These are phyloP conservation scores for Teunomyces barrocoloradensis DNA, from an alignment of 805 yeast genomes.

Conservation along the genomic window DNA sequence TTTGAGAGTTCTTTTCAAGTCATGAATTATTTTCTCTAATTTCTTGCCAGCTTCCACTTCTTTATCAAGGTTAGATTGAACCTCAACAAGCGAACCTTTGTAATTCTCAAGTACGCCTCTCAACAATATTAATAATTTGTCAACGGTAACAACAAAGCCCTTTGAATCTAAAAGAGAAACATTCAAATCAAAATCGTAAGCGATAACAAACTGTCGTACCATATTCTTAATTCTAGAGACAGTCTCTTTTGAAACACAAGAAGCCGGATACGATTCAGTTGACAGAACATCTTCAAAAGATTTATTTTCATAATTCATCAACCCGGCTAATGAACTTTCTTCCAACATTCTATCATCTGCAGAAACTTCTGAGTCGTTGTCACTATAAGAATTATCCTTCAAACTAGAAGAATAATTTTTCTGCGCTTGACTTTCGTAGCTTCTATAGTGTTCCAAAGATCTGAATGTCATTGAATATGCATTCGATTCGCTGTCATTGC, in stretches of 20 bases:
- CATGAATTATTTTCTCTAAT: neutral
- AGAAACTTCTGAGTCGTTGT: neutral
- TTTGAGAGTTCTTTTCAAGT: neutral
- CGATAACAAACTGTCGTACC: neutral
- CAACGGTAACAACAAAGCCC: neutral
- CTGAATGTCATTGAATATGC: neutral
- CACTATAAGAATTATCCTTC: neutral
- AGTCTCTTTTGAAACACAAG: neutral
- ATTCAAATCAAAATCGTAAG: neutral
- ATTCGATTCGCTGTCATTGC: neutral
- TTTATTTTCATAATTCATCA: neutral
- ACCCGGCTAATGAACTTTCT: neutral
- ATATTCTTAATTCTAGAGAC: neutral
- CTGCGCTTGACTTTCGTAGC: neutral
- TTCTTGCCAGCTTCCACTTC: neutral
- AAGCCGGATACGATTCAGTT: neutral
- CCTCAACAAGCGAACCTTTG: neutral
- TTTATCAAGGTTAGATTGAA: neutral
- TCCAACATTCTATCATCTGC: neutral
- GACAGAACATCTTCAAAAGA: neutral
- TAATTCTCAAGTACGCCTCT: neutral
- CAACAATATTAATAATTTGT: neutral
- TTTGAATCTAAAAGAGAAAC: neutral
- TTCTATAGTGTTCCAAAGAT: slow-evolving; percentile 1
- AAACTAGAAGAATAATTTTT: neutral